These are phyloP conservation scores for Rhododendron williamsianum DNA, from an alignment of 148 eudicot genomes.

Conservation along the genomic window DNA sequence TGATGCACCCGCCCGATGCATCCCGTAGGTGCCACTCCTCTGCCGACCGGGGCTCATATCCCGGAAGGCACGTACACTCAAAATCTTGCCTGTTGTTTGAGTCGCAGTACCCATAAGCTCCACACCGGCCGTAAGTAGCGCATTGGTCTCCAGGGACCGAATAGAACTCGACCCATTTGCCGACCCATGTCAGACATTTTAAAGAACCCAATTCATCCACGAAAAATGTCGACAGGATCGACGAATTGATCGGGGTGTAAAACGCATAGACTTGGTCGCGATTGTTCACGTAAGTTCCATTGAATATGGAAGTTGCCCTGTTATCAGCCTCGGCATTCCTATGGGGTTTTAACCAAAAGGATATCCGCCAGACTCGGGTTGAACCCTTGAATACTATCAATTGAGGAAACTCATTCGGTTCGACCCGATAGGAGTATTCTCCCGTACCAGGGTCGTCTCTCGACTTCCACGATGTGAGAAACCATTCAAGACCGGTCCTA, in stretches of 20 bases:
- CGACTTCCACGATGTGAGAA: constrained; percentile 5
- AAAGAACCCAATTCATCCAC: neutral
- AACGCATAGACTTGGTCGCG: neutral
- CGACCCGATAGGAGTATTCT: neutral
- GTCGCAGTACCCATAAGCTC: neutral
- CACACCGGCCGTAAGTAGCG: neutral
- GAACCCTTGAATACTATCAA: neutral
- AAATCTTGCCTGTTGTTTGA: neutral
- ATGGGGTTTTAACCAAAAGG: neutral
- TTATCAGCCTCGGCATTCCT: too few relatives aligned
- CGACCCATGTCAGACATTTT: neutral
- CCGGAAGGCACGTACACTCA: neutral
- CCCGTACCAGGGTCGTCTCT: neutral
- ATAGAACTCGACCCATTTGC: neutral
- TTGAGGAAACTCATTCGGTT: neutral
- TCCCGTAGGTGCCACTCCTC: constrained; percentile 16
- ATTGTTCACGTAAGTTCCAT: neutral
- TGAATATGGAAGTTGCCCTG: neutral
- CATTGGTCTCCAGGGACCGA: neutral
- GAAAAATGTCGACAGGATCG: neutral
- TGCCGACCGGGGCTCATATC: neutral
- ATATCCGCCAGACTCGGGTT: neutral
- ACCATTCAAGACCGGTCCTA: neutral
- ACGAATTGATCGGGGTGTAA: neutral
- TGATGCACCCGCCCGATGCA: constrained; percentile 37